Base-by-base conservation (phyloP, 2,329 filamentous ascomycete species). In the Claviceps sp. region DNA sequence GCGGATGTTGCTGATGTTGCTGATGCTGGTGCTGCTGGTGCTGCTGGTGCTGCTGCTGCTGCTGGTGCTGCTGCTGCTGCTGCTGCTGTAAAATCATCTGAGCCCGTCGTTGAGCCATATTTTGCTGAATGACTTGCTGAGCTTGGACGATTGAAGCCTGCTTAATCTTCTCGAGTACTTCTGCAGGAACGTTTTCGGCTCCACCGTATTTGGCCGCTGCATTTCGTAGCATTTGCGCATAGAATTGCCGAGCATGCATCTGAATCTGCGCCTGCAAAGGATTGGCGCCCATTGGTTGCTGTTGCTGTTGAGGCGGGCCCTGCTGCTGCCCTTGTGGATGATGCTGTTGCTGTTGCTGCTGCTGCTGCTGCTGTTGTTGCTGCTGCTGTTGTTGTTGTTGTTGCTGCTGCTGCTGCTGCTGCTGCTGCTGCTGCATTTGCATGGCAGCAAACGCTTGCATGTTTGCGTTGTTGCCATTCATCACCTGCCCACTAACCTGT, bases 131-230 rank as follows among this genome's bases (percentile, higher is more conserved):
- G n/a, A 64, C 47, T 13, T 58, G 58, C 43, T 64, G 65, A 1
- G 75, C 74, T 53, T 67, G 68, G 0, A 54, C 39, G 3, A 66
- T 44, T 29, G 75, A 77, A 1, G 58, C 56, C 17, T 64, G 59
- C 60, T 74, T 77, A 29, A 78, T 70, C 36, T 66, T 68, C 0
- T 74, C 68, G 29, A 73, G 52, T 1, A 67, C 50, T 0, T 79
- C 75, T 0, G 58, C 64, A 0, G 77, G 76, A 3, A 79, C 71
- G 34, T 70, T 68, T 22, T 72, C 68, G 1, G 58, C 52, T 0
- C 69, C 68, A 11, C 72, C 72, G 51, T 65, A 74, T 17, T 68
- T 69, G 1, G 58, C 57, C 0, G 63, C 61, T 4, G 62, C 58
- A 4, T 52, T 50, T 11, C 54, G 57, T 8, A 79, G 55, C 50